Evolutionary conservation across 805 yeast genomes (phyloP), one percentile per base, ranked within the genome.

Genomic region (Ogataea saltuana): DNA sequence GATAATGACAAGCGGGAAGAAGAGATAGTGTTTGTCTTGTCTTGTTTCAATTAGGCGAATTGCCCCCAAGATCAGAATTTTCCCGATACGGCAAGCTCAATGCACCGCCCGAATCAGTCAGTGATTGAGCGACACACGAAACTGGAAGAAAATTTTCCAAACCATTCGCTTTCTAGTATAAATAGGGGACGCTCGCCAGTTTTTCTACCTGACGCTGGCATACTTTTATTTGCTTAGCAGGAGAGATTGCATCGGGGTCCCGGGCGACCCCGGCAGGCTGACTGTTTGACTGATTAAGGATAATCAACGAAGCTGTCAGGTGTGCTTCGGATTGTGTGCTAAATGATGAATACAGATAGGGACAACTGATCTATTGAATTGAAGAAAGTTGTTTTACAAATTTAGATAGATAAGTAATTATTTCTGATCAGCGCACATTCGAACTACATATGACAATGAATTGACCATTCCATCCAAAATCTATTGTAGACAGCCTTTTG

Each of bases 341-440:
- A 51, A 62, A 68, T 30, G 85, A 83, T 48, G 83, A 83, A 55
- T 34, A 42, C 64, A 50, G 60, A 51, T 54, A 56, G 60, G 59
- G 58, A 57, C 63, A 56, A 51, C 61, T 59, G 61, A 56, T 50
- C 45, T 34, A 33, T 27, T 35, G 41, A 52, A 16, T 35, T 53
- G 55, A 49, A 48, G 55, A 53, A 34, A 44, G 55, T 47, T 50
- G 51, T 50, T 43, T 39, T 11, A 25, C 42, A 41, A 33, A 33
- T 22, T 34, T 41, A 46, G 41, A 46, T 42, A 46, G 46, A 43
- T 33, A 40, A 30, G 39, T 22, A 17, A 39, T n/a, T n/a, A 17
- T 32, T 38, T 36, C 35, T 32, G 34, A 32, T 22, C 25, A 22
- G 25, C 25, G 10, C 25, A 22, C n/a, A n/a, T n/a, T n/a, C n/a